Evolutionary conservation across 331 rosid species (phyloP).

Genomic region (Malus hybrid): DNA sequence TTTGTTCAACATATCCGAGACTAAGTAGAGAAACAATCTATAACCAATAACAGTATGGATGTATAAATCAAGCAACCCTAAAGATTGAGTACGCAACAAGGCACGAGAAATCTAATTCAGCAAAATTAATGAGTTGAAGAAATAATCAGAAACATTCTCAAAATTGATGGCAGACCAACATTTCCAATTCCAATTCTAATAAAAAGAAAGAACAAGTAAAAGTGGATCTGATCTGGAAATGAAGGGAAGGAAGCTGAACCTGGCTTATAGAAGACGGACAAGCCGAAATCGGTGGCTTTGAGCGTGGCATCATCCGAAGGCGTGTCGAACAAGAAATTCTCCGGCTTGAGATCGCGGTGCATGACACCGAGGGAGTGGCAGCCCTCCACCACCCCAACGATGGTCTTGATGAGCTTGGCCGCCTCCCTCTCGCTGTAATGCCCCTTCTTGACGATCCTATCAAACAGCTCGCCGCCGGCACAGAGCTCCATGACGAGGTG

Average conservation of each 20-base stretch:
- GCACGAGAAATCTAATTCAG: not conserved
- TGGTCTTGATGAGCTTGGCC: slow-evolving; percentile 59
- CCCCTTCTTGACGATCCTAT: slow-evolving; percentile 75
- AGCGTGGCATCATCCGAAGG: slow-evolving; percentile 64
- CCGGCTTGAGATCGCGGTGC: slow-evolving; percentile 96
- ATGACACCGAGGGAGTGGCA: slow-evolving; percentile 91
- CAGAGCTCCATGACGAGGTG: slow-evolving; percentile 88
- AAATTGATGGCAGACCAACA: not conserved
- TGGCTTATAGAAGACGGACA: slow-evolving; percentile 77
- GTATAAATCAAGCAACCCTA: no score
- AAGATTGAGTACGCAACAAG: not conserved
- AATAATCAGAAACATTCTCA: not conserved
- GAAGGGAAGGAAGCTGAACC: slow-evolving; percentile 28
- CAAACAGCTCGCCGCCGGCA: slow-evolving; percentile 86
- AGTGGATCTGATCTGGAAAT: not conserved
- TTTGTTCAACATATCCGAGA: not conserved
- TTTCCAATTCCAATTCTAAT: not conserved
- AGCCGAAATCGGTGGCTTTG: slow-evolving; percentile 83
- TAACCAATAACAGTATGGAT: no score
- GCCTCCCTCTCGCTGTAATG: slow-evolving; percentile 89
- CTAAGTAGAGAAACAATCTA: not conserved
- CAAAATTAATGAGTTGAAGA: not conserved
- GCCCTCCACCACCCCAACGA: slow-evolving; percentile 74
- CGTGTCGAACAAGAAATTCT: slow-evolving; percentile 76
- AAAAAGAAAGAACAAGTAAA: not conserved